Base-by-base conservation (phyloP, 2,329 filamentous ascomycete species). In the Clarireedia homoeocarpa region DNA sequence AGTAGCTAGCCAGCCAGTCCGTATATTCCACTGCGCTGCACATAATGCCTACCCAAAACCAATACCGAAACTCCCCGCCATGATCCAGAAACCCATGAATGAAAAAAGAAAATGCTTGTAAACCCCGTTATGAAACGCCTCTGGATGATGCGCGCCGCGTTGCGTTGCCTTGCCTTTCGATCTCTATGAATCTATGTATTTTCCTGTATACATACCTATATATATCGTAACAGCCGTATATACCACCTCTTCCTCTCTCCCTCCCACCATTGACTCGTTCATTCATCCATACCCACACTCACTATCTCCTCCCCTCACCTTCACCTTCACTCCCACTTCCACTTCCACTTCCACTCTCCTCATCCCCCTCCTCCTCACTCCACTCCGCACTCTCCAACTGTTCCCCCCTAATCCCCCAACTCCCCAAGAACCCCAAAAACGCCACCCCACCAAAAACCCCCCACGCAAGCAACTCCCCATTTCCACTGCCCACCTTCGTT, bases 391-490 rank as follows among this genome's bases (percentile, higher is more conserved):
- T 84, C 66, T 86, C 83, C 0, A 86, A 71, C 0, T 75, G 76
- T 2, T 72, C 71, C 2, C 87, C 85, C 12, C 83, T 77, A 60
- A 97, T 92, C 1, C 87, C 85, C 58, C 92, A 84, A 57, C 88
- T 91, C 27, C 89, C 75, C 1, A 89, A 59, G 74, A 92, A 96
- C 0, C 92, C 94, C 0, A 91, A 58, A 34, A 95, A 83, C 0
- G 89, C 82, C 2, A 97, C 78, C 0, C 87, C 90, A 0, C 87
- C 91, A 69, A 97, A 97, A 0, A 95, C 71, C 1, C 89, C 89
- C 80, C 95, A 99, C 0, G 89, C 84, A 4, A 97, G 72, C 1
- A 84, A 83, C 71, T 96, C 91, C 1, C 27, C 27, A 30, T 30
- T 30, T 4, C 94, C 92, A 66, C 91, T 94, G 10, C 79, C 75